phyloP scores from a whole-genome alignment of 164 flowering plant species.

The Macadamia tetraphylla region DNA sequence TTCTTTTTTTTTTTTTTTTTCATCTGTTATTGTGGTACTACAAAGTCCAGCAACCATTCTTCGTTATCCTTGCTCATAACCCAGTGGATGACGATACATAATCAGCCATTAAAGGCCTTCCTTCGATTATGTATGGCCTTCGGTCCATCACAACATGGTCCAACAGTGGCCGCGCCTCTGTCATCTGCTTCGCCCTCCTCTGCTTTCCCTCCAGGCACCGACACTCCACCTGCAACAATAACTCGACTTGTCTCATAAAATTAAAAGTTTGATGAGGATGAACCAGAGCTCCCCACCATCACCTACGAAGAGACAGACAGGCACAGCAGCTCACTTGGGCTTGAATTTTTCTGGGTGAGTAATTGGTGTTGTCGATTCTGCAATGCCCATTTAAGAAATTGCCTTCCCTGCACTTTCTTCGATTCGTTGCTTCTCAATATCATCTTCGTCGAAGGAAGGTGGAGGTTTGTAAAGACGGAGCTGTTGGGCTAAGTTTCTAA shows the following conservation, averaged over 20 bases:
- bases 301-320: slow-evolving; percentile 53
- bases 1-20: too few relatives aligned
- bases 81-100: too few relatives aligned
- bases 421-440: slow-evolving; percentile 29
- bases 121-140: too few relatives aligned
- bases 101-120: too few relatives aligned
- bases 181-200: slow-evolving; percentile 81
- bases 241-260: not conserved
- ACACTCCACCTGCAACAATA: slow-evolving; percentile 64
- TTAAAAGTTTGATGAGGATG: slow-evolving; percentile 41
- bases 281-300: slow-evolving; percentile 45
- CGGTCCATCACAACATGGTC: too few relatives aligned
- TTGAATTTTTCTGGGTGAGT: slow-evolving; percentile 31
- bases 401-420: slow-evolving; percentile 45
- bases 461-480: slow-evolving; percentile 73
- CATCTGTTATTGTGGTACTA: too few relatives aligned
- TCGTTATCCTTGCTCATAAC: too few relatives aligned
- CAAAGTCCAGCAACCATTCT: too few relatives aligned
- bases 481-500: slow-evolving; percentile 53
- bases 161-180: slow-evolving; percentile 46
- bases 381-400: slow-evolving; percentile 63
- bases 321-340: slow-evolving; percentile 58
- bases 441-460: slow-evolving; percentile 19
- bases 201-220: slow-evolving; percentile 86
- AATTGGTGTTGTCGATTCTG: slow-evolving; percentile 61